Evolutionary conservation across 345 rosid genomes (phyloP), one percentile per base, ranked within the genome.

Genomic region (Luvunga scandens): DNA sequence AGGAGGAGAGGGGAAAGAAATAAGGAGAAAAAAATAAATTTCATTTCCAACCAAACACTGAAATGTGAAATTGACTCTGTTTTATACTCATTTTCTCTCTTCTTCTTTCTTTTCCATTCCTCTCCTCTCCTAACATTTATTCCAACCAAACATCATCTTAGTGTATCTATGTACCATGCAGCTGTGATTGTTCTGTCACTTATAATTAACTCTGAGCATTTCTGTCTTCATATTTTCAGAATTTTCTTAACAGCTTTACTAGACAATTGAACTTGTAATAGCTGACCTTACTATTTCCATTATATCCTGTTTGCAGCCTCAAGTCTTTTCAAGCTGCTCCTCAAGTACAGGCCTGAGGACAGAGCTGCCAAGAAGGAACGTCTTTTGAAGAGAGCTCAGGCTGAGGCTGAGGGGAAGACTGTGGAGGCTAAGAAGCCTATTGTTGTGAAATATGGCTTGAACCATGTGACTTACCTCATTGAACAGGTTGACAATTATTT

Each of bases 311-410:
- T 75, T 80, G 62, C 85, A 90, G 94, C 94, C 10, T 85, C 91
- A 27, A 84, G 62, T 45, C 84, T 91, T 38, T 91, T 91, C 79
- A 91, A 89, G 90, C 38, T 91, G 78, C 78, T 88, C 55, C 82
- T 91, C 14, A 91, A 91, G 84, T 91, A 91, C 38, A 86, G 92
- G 76, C 94, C 94, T 25, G 92, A 91, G 80, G 94, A 91, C 84
- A 89, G 86, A 71, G 91, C 91, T 57, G 90, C 89, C 7, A 91
- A 89, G 89, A 91, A 88, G 82, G 94, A 91, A 24, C 87, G 94
- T 53, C 92, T 91, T 77, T 14, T 88, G 25, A 86, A 83, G 66
- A 89, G 84, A 71, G 94, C 94, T 72, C 92, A 89, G 73, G 92
- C 94, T 56, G 94, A 88, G 62, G 81, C 91, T 50, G 94, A 91